Evolutionary conservation across 495 filamentous ascomycete species (phyloP).

Genomic region (Xylaria cubensis): DNA sequence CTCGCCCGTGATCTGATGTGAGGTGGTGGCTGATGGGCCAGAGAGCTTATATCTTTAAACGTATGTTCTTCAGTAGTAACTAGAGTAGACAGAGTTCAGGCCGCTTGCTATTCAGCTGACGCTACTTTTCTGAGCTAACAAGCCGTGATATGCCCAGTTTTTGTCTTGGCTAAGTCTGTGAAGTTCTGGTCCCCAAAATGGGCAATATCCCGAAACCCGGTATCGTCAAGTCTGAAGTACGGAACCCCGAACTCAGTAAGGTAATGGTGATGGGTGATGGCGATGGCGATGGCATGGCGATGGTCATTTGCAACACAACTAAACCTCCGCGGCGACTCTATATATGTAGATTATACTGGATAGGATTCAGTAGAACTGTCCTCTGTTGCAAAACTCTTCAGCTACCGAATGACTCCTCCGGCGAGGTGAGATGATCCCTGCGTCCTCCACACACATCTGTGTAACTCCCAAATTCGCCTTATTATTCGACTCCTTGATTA

Average conservation of each 20-base stretch:
- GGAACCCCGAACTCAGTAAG: neutral
- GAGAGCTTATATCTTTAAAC: neutral
- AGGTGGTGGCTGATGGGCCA: neutral
- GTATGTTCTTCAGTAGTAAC: neutral
- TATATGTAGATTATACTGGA: neutral
- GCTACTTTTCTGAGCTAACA: neutral
- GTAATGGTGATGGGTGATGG: neutral
- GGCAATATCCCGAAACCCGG: conserved; percentile 10
- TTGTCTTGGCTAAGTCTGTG: neutral
- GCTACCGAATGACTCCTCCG: conserved; percentile 21
- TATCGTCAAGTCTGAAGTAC: neutral
- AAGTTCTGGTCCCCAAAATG: neutral
- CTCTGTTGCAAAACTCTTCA: too few relatives aligned
- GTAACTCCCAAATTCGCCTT: neutral
- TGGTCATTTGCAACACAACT: neutral
- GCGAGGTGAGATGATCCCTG: neutral
- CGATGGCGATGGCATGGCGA: neutral
- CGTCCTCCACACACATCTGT: neutral
- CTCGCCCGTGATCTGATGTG: neutral
- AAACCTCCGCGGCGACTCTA: neutral
- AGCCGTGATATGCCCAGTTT: neutral
- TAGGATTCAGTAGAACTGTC: neutral
- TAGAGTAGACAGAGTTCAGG: neutral
- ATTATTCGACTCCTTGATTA: too few relatives aligned
- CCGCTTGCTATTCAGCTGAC: neutral